These are phyloP conservation scores for Tinospora cordifolia DNA, from an alignment of 164 flowering plant genomes.

Conservation along the genomic window DNA sequence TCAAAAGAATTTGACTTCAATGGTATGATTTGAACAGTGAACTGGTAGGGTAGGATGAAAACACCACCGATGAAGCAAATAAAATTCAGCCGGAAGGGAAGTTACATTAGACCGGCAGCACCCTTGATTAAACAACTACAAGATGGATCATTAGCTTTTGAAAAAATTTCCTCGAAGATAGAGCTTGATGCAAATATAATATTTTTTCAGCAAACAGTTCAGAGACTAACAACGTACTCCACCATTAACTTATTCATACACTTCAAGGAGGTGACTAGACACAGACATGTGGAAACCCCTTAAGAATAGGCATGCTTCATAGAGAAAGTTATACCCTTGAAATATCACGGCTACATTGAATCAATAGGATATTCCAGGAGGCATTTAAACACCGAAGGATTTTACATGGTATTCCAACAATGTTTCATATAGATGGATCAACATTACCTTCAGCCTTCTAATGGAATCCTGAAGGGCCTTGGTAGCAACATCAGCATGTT, in stretches of 20 bases:
- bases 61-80: neutral
- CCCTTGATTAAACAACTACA: too few relatives aligned
- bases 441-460: conserved; percentile 54
- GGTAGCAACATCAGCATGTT: conserved; percentile 67
- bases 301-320: neutral
- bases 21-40: neutral
- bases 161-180: too few relatives aligned
- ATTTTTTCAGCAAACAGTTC: too few relatives aligned
- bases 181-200: too few relatives aligned
- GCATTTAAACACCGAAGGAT: too few relatives aligned
- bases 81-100: too few relatives aligned
- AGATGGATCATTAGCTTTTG: too few relatives aligned
- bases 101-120: too few relatives aligned
- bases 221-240: too few relatives aligned
- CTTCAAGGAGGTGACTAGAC: neutral
- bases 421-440: neutral
- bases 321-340: neutral
- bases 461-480: conserved; percentile 55
- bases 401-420: too few relatives aligned
- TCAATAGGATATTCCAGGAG: too few relatives aligned
- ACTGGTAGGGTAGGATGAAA: neutral
- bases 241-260: neutral
- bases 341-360: neutral
- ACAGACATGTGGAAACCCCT: neutral
- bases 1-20: neutral